Evolutionary conservation across 2,329 filamentous ascomycete species (phyloP), one percentile per base, ranked within the genome.

Genomic region (Alternaria sp.): DNA sequence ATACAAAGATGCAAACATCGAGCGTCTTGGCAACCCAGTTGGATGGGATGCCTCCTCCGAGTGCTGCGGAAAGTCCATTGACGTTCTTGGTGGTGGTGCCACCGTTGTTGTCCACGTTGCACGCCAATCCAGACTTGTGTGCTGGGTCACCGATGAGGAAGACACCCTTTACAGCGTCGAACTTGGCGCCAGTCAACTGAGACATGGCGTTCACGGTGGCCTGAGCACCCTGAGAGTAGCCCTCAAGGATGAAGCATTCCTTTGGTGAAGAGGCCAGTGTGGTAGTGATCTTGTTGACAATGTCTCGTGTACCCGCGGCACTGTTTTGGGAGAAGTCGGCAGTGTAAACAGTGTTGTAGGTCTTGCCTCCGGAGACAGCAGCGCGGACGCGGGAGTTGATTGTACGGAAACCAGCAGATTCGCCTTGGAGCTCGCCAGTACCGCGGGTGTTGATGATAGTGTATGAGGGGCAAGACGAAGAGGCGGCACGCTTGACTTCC

Each of bases 211-310:
- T 72, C 5, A 75, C 71, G 0, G 78, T 79, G 0, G 76, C 78
- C 8, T 74, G 70, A 2, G 78, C 78, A 20, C 75, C 78, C 59
- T 79, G 78, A 3, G 72, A 76, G 65, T 79, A 79, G 18, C 78
- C 78, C 53, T 79, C 71, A 1, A 80, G 69, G 49, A 79, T 73
- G 60, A 79, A 78, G 62, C 77, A 80, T 49, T 72, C 68, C 34
- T 69, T 65, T 1, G 77, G 70, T 40, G 64, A 67, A 0, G 64
- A 49, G 0, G 32, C n/a, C 1, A 79, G 67, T 6, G 65, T 72
- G 12, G 57, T 59, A 4, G 60, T 60, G 59, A 80, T 68, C n/a
- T 76, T 64, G 63, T 74, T 70, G 64, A 80, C 55, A 51, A 79
- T 79, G 62, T 49, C 46, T 1, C 30, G 14, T 20, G 46, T 49